Evolutionary conservation across 1,139 yeast species (phyloP).

Genomic region (Suhomyces bribrorum): DNA sequence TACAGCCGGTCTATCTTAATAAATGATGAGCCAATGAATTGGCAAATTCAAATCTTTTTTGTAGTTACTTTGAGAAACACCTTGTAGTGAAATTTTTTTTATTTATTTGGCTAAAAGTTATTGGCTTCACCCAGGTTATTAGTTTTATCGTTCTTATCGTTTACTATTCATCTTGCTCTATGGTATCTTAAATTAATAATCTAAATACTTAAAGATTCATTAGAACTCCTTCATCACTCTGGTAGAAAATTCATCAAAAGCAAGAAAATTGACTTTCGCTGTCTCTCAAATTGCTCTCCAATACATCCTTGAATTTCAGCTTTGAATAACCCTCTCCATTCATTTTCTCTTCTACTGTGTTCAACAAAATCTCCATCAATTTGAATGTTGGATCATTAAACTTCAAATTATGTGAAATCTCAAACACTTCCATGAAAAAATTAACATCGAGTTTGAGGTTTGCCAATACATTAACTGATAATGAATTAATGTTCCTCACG

Average conservation of each 20-base stretch:
- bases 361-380: conserved; percentile 36
- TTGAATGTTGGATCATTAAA: conserved; percentile 41
- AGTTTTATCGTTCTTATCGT: too few relatives aligned
- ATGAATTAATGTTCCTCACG: conserved; percentile 22
- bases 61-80: too few relatives aligned
- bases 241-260: conserved; percentile 11
- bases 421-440: conserved; percentile 45
- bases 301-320: conserved; percentile 30
- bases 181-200: too few relatives aligned
- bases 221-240: not conserved
- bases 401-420: conserved; percentile 34
- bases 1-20: not conserved
- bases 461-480: conserved; percentile 21
- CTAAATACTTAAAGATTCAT: too few relatives aligned
- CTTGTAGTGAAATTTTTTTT: too few relatives aligned
- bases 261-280: conserved; percentile 37
- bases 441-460: conserved; percentile 42
- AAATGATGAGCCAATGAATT: not conserved
- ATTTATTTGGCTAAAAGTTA: too few relatives aligned
- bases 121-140: too few relatives aligned
- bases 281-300: conserved; percentile 32
- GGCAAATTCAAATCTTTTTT: too few relatives aligned
- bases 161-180: too few relatives aligned
- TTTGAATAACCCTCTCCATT: conserved; percentile 25
- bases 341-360: conserved; percentile 30